phyloP scores from a whole-genome alignment of 139 green algal species.

The Pseudopediastrum boryanum region DNA sequence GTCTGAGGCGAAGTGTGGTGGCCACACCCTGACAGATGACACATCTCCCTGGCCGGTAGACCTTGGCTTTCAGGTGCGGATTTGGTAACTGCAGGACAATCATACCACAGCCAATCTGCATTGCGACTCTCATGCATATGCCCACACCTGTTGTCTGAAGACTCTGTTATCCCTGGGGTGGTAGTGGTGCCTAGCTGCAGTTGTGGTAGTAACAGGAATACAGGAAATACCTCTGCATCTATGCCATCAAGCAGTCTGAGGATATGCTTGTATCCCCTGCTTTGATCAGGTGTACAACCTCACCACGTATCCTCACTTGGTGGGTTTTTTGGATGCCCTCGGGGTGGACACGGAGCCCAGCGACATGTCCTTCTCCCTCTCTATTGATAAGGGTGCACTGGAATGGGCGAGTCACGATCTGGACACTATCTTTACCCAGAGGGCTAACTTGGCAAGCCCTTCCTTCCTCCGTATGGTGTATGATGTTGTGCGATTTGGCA shows the following conservation, averaged over 20 bases:
- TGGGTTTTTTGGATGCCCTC: constrained; percentile 88
- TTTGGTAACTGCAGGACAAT: no score
- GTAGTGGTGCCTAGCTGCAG: neutral
- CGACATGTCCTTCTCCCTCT: constrained; percentile 96
- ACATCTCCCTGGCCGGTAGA: constrained; percentile 74
- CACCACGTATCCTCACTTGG: constrained; percentile 95
- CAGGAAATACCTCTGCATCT: neutral
- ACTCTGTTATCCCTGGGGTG: neutral
- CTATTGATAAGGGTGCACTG: constrained; percentile 73
- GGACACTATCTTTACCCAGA: constrained; percentile 87
- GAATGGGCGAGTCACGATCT: constrained; percentile 91
- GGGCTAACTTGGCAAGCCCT: constrained; percentile 69
- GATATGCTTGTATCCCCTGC: neutral
- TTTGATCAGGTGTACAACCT: constrained; percentile 94
- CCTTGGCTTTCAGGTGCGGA: constrained; percentile 93
- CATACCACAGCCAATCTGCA: no score
- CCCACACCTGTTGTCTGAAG: neutral
- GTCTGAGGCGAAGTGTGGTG: constrained; percentile 75
- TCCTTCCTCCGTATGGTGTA: constrained; percentile 86
- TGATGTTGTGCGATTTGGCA: constrained; percentile 91
- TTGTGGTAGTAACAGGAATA: neutral
- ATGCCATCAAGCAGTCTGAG: neutral
- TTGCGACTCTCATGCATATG: neutral
- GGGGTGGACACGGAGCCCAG: constrained; percentile 86
- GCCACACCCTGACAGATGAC: constrained; percentile 90